Evolutionary conservation across 2,329 filamentous ascomycete species (phyloP).

Genomic region (Lachnum nothofagi): DNA sequence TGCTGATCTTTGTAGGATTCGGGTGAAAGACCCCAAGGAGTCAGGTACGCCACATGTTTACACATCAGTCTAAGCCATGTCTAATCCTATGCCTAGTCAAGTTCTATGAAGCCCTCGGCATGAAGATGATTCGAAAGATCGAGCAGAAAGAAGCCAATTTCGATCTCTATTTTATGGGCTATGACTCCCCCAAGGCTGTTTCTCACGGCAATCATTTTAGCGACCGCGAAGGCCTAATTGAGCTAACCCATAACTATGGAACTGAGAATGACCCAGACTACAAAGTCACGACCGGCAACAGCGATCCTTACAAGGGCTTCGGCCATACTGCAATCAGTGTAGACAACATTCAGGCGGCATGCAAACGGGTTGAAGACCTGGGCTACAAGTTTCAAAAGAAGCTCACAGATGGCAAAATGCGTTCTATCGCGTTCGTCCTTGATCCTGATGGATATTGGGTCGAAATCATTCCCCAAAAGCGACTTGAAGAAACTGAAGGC

Average conservation of each 20-base stretch:
- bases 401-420: constrained; percentile 81
- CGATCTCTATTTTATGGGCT: constrained; percentile 91
- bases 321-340: constrained; percentile 75
- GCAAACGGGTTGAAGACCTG: constrained; percentile 80
- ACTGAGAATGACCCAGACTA: constrained; percentile 80
- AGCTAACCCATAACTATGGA: constrained; percentile 80
- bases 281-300: constrained; percentile 81
- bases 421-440: constrained; percentile 80
- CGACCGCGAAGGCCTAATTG: constrained; percentile 84
- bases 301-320: constrained; percentile 71
- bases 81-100: constrained; percentile 51
- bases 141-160: constrained; percentile 85
- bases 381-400: constrained; percentile 96
- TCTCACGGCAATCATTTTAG: constrained; percentile 66
- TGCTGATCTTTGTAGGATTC: constrained; percentile 56
- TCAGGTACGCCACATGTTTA: constrained; percentile 47
- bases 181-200: constrained; percentile 70
- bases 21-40: constrained; percentile 87
- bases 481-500: constrained; percentile 64
- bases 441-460: constrained; percentile 87
- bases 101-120: constrained; percentile 89
- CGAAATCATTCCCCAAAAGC: constrained; percentile 71
- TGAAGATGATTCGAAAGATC: constrained; percentile 77
- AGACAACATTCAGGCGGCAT: constrained; percentile 82
- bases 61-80: background rate